A percentile compares a stretch with the other conserved stretches of the same genome.
Conservation (phyloP, 768 basidiomycete genomes). For the Mycena alexandri region DNA sequence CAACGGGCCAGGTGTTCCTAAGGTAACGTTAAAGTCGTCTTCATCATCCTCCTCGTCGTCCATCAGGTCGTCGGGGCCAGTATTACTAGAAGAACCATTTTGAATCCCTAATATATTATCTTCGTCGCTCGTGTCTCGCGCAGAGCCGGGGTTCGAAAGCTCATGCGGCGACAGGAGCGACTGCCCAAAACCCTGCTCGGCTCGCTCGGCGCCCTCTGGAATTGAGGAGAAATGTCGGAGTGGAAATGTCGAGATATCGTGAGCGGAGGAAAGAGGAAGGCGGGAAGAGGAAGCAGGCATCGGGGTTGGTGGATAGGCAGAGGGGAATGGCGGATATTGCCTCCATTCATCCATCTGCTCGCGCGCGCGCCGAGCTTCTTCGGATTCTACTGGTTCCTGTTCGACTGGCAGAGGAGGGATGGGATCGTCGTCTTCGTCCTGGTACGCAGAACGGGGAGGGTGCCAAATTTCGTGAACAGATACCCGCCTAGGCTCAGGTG, state of each 20-base stretch:
- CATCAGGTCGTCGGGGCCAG: conserved; percentile 45
- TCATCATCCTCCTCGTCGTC: conserved; percentile 61
- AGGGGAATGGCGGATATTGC: conserved; percentile 79
- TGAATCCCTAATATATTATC: conserved; percentile 39
- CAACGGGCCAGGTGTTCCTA: conserved; percentile 68
- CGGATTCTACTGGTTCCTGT: conserved; percentile 25
- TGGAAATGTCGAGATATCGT: conserved; percentile 30
- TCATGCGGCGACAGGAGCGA: conserved; percentile 78
- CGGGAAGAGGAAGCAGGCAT: conserved; percentile 51
- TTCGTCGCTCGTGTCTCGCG: conserved; percentile 72
- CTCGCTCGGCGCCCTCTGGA: conserved; percentile 50
- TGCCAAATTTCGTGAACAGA: conserved; percentile 67
- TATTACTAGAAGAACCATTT: conserved; percentile 26
- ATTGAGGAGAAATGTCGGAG: conserved; percentile 49
- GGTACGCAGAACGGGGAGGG: conserved; percentile 65
- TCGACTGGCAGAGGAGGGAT: conserved; percentile 11
- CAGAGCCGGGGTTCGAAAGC: conserved; percentile 70
- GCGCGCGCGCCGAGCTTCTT: conserved; percentile 35
- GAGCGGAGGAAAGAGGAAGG: conserved; percentile 40
- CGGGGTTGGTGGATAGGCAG: conserved; percentile 83
- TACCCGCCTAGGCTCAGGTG: not conserved
- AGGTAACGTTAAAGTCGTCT: conserved; percentile 74
- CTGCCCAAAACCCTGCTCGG: conserved; percentile 72
- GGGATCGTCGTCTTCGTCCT: conserved; percentile 46
- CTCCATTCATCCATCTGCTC: conserved; percentile 74